phyloP scores from a whole-genome alignment of 306 rosid genomes.

The Cyclanthera cordifolia region DNA sequence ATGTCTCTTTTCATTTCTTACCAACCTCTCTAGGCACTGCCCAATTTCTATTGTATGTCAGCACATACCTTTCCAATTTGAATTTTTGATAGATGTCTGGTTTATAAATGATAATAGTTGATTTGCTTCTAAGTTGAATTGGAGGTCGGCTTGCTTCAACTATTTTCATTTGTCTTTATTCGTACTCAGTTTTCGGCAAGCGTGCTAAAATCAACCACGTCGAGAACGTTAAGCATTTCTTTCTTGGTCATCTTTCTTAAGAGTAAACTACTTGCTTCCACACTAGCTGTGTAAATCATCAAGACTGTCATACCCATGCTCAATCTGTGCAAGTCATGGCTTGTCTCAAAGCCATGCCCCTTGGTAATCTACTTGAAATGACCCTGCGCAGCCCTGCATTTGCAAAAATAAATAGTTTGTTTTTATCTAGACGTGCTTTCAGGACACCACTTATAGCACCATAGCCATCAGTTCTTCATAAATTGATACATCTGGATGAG shows the following conservation, averaged over 20 bases:
- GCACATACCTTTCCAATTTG: background rate
- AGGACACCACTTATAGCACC: background rate
- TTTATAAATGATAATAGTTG: background rate
- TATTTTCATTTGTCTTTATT: background rate
- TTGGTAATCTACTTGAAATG: background rate
- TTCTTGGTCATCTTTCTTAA: background rate
- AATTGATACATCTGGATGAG: background rate
- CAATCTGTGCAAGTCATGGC: background rate
- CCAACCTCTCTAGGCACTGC: background rate
- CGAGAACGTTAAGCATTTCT: background rate
- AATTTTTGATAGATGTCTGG: background rate
- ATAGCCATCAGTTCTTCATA: background rate
- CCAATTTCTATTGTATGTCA: background rate
- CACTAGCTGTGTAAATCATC: background rate
- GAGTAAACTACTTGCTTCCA: background rate
- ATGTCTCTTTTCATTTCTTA: background rate
- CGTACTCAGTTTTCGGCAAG: background rate
- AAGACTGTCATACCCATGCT: background rate
- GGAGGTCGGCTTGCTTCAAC: background rate
- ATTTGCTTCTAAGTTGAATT: background rate
- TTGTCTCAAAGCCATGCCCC: background rate
- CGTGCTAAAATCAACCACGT: background rate
- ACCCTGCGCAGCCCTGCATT: background rate
- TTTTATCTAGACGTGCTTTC: background rate
- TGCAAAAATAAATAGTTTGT: background rate